A percentile compares a stretch with the other conserved stretches of the same genome.
phyloP scores from a whole-genome alignment of 2,329 filamentous ascomycete genomes.

The Didymella segeticola region DNA sequence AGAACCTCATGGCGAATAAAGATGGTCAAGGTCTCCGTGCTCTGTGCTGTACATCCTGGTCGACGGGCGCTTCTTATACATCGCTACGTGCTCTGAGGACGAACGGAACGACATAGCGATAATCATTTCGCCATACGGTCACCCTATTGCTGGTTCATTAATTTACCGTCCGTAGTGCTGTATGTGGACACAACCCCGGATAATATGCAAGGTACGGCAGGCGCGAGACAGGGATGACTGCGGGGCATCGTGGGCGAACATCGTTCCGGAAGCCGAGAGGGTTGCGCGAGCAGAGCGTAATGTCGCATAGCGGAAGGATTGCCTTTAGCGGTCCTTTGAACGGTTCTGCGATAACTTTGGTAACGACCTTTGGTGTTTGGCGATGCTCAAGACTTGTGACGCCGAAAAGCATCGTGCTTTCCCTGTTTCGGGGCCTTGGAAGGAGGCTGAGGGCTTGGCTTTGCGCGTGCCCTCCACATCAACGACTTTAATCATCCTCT shows the following conservation, averaged over 20 bases:
- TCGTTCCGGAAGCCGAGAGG: constrained; percentile 18
- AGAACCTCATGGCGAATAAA: constrained; percentile 8
- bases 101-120: constrained; percentile 4
- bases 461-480: neutral
- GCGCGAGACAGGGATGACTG: constrained; percentile 5
- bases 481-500: neutral
- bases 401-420: constrained; percentile 11
- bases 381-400: constrained; percentile 1
- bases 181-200: constrained; percentile 6
- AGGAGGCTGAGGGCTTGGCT: constrained; percentile 17
- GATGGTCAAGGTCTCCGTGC: neutral
- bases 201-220: constrained; percentile 14
- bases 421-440: constrained; percentile 16
- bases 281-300: neutral
- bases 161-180: constrained; percentile 17
- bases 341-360: neutral
- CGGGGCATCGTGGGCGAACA: constrained; percentile 17
- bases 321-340: neutral
- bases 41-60: neutral
- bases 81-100: neutral
- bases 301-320: constrained; percentile 9
- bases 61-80: constrained; percentile 4
- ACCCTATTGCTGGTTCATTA: constrained; percentile 15
- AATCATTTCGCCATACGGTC: constrained; percentile 1
- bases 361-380: constrained; percentile 6